Evolutionary conservation across 164 flowering plant species (phyloP), one percentile per base, ranked within the genome.

Genomic region (Taxillus chinensis): DNA sequence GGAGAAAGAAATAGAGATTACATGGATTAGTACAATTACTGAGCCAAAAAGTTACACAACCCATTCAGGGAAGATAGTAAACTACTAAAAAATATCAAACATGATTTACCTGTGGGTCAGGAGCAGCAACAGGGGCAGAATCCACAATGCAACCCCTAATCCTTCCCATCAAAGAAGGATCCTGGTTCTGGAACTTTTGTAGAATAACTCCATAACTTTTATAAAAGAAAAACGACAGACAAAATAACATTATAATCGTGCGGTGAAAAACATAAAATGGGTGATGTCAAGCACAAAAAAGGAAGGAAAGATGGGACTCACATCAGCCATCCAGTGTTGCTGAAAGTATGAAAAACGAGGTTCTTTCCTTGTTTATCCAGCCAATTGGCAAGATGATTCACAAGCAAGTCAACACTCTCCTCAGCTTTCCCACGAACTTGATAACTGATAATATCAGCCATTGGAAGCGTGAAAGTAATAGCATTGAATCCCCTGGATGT

Each of bases 261-360:
- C 10, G 14, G 8, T 53, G 14, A 53, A 53, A 53, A 53, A 13
- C 27, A 27, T 27, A 27, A 27, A 27, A 27, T 27, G 27, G 27
- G 46, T 43, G 51, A 16, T 2, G 12, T 43, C 17, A n/a, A 45
- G 11, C 5, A 53, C 39, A 55, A 38, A 55, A 41, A 52, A 42
- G 58, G 59, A 60, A 67, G 53, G 55, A 62, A 61, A 63, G 53
- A 15, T 37, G 62, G 17, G 15, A 58, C 93, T 91, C 71, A 95
- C 99, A 85, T 91, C 65, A 95, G 68, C 99, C 99, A 95, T 64
- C 98, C 99, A 0, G 99, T 95, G 68, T 95, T 89, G 84, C 96
- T 95, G 66, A 95, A 95, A 39, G 99, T 95, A 68, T 95, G 99
- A 59, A 83, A 87, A 49, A 87, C 81, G 11, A 87, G 74, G 60